Evolutionary conservation across 192 early-diverging fungal genomes (phyloP).

Genomic region (Podila epigama): DNA sequence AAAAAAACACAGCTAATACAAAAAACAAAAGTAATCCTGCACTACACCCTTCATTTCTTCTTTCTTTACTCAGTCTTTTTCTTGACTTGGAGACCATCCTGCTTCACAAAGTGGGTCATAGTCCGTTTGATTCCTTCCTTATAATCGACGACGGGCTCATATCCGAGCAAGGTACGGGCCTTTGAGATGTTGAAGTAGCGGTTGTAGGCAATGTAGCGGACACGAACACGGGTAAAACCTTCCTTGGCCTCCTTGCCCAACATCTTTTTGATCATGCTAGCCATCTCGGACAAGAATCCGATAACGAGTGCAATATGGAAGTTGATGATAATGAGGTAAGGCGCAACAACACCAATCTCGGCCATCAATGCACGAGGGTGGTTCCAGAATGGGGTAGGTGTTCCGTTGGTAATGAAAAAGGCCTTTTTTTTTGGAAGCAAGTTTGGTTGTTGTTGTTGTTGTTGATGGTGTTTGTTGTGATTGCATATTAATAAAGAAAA

Average conservation of each 20-base stretch:
- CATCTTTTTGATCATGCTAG: conserved; percentile 66
- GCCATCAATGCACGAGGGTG: conserved; percentile 77
- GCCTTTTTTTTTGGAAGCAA: conserved; percentile 59
- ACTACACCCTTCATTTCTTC: too few species aligned
- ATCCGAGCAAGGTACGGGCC: conserved; percentile 72
- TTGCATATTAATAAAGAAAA: too few species aligned
- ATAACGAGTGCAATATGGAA: conserved; percentile 54
- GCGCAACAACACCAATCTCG: conserved; percentile 62
- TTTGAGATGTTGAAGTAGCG: conserved; percentile 91
- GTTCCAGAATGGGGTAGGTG: conserved; percentile 91
- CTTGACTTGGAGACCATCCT: conserved; percentile 30
- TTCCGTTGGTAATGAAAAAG: conserved; percentile 93
- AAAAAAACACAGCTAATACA: too few species aligned
- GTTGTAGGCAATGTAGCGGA: conserved; percentile 79
- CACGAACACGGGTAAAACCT: conserved; percentile 78
- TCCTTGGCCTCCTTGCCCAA: conserved; percentile 69
- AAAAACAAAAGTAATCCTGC: too few species aligned
- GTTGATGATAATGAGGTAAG: conserved; percentile 68
- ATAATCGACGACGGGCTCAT: conserved; percentile 60
- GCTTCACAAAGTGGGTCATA: conserved; percentile 34
- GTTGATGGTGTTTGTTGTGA: too few species aligned
- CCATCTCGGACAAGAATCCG: conserved; percentile 70
- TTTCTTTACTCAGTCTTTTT: conserved; percentile 9
- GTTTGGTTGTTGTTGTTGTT: neutral
- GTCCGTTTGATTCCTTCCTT: conserved; percentile 62